Conservation (phyloP, 768 basidiomycete genomes). For the Cystoderma amianthinum region DNA sequence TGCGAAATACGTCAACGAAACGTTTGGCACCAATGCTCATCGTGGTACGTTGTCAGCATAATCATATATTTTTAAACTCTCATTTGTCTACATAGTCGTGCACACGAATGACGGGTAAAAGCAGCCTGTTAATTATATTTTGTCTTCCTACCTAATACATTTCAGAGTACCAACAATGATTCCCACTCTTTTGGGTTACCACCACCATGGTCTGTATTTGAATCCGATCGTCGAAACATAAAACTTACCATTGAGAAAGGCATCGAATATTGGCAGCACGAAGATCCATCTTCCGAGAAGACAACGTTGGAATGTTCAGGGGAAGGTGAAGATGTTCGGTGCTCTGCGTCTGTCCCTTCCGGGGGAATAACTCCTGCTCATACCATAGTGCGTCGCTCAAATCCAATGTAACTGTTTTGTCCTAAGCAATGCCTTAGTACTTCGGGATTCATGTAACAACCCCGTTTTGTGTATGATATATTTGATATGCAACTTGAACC, state of each 20-base stretch:
- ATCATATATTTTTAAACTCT: background rate
- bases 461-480: conserved; percentile 29
- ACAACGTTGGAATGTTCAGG: conserved; percentile 34
- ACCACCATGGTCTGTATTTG: conserved; percentile 36
- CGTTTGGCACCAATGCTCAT: conserved; percentile 31
- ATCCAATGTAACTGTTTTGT: background rate
- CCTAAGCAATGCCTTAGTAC: conserved; percentile 17
- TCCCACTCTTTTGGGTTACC: conserved; percentile 39
- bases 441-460: conserved; percentile 29
- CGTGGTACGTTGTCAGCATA: conserved; percentile 25
- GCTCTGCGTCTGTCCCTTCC: conserved; percentile 41
- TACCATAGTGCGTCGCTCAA: conserved; percentile 25
- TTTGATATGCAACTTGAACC: no score
- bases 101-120: conserved; percentile 42
- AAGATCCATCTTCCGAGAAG: conserved; percentile 30
- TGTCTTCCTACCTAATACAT: background rate
- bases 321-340: conserved; percentile 41
- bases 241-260: conserved; percentile 18
- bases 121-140: no score
- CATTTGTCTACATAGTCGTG: conserved; percentile 26
- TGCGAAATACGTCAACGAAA: conserved; percentile 34
- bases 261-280: conserved; percentile 44
- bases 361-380: conserved; percentile 39
- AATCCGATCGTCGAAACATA: background rate
- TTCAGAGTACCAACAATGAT: conserved; percentile 46